Conservation (phyloP, 75 land plant species). For the Chamaecyparis obtusa region DNA sequence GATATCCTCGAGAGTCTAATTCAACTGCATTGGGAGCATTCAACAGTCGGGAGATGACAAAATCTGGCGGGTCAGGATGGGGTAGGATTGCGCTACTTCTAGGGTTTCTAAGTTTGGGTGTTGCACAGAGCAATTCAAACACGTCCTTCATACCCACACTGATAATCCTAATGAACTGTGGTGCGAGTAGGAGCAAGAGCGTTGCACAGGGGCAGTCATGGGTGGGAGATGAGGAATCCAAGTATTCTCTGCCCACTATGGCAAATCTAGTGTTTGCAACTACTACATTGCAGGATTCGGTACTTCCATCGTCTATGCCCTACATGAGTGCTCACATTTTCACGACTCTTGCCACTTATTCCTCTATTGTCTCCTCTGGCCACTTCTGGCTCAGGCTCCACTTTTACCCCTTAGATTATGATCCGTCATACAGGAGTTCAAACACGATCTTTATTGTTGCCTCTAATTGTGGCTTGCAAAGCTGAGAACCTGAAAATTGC, state of each 20-base stretch:
- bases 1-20: too few species aligned
- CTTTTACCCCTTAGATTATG: constrained; percentile 56
- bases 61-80: too few species aligned
- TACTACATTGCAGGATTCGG: constrained; percentile 19
- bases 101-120: too few species aligned
- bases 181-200: constrained; percentile 12
- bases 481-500: constrained; percentile 63
- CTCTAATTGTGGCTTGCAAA: constrained; percentile 48
- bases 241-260: constrained; percentile 2
- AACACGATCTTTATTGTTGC: constrained; percentile 50
- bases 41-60: too few species aligned
- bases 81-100: too few species aligned
- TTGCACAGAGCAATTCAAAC: not conserved
- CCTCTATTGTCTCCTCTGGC: constrained; percentile 51
- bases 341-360: constrained; percentile 47
- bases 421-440: constrained; percentile 25
- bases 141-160: constrained; percentile 4
- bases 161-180: constrained; percentile 27
- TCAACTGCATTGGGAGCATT: too few species aligned
- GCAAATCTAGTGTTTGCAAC: constrained; percentile 7
- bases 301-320: constrained; percentile 41
- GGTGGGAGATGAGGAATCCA: constrained; percentile 35
- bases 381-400: constrained; percentile 62
- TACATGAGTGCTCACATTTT: constrained; percentile 67
- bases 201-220: constrained; percentile 62